These are phyloP conservation scores for Termitomyces sp. DNA, from an alignment of 768 basidiomycete species.

Conservation along the genomic window DNA sequence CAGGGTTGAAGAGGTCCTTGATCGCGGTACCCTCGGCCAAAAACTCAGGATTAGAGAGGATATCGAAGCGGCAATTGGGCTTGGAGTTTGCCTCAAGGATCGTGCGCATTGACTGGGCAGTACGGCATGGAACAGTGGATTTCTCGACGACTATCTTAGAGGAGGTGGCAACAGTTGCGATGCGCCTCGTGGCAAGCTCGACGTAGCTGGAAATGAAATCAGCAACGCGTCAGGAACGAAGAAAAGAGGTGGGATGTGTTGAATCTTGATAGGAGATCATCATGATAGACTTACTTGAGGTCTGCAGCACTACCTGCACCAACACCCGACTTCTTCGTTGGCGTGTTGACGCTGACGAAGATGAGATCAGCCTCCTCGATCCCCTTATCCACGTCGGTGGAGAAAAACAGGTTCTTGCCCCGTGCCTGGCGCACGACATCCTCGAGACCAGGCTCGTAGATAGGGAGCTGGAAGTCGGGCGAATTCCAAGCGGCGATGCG, in stretches of 20 bases:
- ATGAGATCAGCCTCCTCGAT: slow-evolving; percentile 96
- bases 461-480: slow-evolving; percentile 78
- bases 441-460: slow-evolving; percentile 96
- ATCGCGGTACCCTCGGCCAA: slow-evolving; percentile 98
- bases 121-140: slow-evolving; percentile 97
- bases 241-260: background rate
- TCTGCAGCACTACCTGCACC: slow-evolving; percentile 98
- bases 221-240: slow-evolving; percentile 6
- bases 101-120: slow-evolving; percentile 98
- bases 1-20: slow-evolving; percentile 79
- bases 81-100: slow-evolving; percentile 98
- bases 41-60: slow-evolving; percentile 99
- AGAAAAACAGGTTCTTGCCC: slow-evolving; percentile 96
- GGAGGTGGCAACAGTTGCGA: slow-evolving; percentile 84
- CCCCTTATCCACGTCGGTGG: slow-evolving; percentile 88
- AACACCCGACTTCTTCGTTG: slow-evolving; percentile 97
- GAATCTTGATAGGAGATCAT: background rate
- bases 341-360: slow-evolving; percentile 98
- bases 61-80: slow-evolving; percentile 88
- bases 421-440: slow-evolving; percentile 86
- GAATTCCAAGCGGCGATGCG: slow-evolving; percentile 98
- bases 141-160: slow-evolving; percentile 99
- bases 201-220: slow-evolving; percentile 66
- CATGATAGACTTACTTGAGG: slow-evolving; percentile 63
- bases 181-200: slow-evolving; percentile 93